These are phyloP conservation scores for Naganishia vaughanmartiniae DNA, from an alignment of 768 basidiomycete species.

Conservation along the genomic window DNA sequence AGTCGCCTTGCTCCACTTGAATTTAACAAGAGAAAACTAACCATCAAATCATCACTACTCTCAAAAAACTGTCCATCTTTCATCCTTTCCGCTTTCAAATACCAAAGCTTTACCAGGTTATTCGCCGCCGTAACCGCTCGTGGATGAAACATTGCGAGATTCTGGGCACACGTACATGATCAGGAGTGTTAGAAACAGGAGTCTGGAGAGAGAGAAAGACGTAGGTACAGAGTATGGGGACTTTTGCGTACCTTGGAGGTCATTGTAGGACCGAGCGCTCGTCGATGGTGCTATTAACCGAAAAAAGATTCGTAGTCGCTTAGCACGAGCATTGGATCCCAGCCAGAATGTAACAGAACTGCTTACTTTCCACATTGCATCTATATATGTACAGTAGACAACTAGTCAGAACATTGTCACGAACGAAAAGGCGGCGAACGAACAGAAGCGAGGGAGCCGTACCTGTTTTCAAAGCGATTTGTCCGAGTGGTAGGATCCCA, in stretches of 20 bases:
- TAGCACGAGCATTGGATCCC: too few relatives aligned
- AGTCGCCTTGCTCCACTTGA: too few relatives aligned
- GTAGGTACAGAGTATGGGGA: too few relatives aligned
- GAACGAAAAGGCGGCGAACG: neutral
- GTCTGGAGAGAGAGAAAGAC: too few relatives aligned
- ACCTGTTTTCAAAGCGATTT: constrained; percentile 39
- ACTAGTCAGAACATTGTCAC: neutral
- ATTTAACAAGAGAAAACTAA: neutral
- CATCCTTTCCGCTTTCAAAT: constrained; percentile 27
- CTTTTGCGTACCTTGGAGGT: constrained; percentile 31
- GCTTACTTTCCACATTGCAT: constrained; percentile 15
- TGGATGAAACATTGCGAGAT: constrained; percentile 39
- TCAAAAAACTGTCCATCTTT: constrained; percentile 22
- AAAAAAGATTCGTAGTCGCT: neutral
- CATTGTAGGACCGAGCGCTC: constrained; percentile 45
- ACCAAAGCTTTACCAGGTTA: constrained; percentile 37
- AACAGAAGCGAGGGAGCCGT: neutral
- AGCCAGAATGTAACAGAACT: neutral
- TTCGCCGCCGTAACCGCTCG: constrained; percentile 33
- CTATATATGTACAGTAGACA: neutral
- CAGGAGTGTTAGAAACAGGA: neutral
- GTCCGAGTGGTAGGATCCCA: constrained; percentile 37
- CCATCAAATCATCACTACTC: constrained; percentile 6
- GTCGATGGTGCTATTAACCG: constrained; percentile 36
- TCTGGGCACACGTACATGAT: constrained; percentile 25